Base-by-base conservation (phyloP, 1,284 basidiomycete species). In the Rhodotorula glutinis region DNA sequence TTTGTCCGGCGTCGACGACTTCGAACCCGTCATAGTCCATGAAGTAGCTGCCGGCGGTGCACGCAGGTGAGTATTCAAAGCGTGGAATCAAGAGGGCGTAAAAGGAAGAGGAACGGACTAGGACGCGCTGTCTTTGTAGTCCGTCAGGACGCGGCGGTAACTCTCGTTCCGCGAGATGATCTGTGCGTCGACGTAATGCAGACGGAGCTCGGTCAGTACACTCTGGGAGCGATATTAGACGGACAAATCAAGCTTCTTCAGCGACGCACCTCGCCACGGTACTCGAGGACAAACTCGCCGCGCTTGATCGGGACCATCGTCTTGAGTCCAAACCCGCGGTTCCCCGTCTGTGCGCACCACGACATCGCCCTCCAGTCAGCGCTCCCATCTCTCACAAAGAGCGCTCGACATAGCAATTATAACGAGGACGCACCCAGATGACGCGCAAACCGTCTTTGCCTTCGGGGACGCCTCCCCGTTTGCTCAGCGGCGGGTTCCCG, bases 261-360 rank as follows among this genome's bases (percentile, higher is more conserved):
- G n/a, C n/a, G n/a, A n/a, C n/a, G n/a, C 57, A 79, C 79, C 74
- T 82, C 81, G 53, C 81, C 81, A 25, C 80, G 75, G 62, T 82
- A 82, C 69, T 82, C 80, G 52, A 79, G 79, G 14, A 82, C 79
- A 66, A 82, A 82, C 17, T 79, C 75, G 11, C 81, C 81, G 60
- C 77, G 74, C 30, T 75, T 70, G 63, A 82, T 80, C 38, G 76
- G 71, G 51, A 80, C 78, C 47, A 73, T 73, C 1, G 80, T 78
- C 49, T 80, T 75, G 29, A 82, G 72, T 0, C 81, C 81, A 67
- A 81, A 82, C 1, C 82, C 82, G 27, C 81, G 77, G 23, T 77
- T 66, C 0, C 81, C 81, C 25, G 80, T 81, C 80, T 81, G 63
- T 30, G 23, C 27, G 2, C 16, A 2, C 17, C 3, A 33, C 23